A percentile compares a stretch with the other conserved stretches of the same genome.
These are phyloP conservation scores for Boletus rex-veris DNA, from an alignment of 768 basidiomycete species.

Conservation along the genomic window DNA sequence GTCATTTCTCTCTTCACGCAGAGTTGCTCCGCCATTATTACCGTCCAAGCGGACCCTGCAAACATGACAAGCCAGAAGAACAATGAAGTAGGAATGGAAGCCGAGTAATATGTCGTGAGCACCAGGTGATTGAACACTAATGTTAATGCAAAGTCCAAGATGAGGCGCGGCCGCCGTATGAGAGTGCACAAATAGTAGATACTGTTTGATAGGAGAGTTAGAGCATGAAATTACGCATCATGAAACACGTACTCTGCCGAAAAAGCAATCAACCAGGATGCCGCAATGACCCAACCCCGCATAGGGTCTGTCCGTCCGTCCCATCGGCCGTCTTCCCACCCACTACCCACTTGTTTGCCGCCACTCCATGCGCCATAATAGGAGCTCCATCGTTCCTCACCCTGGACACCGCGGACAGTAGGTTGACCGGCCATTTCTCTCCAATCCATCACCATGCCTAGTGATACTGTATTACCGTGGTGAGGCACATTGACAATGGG, in stretches of 20 bases:
- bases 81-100: constrained; percentile 71
- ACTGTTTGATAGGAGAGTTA: constrained; percentile 27
- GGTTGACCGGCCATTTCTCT: constrained; percentile 87
- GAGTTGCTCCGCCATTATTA: constrained; percentile 85
- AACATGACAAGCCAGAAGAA: constrained; percentile 89
- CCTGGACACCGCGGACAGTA: constrained; percentile 65
- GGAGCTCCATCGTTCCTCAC: constrained; percentile 61
- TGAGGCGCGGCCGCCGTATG: constrained; percentile 86
- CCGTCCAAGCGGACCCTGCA: constrained; percentile 65
- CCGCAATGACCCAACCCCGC: constrained; percentile 88
- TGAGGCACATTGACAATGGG: not conserved
- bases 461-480: constrained; percentile 3
- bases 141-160: constrained; percentile 92
- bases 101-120: constrained; percentile 80
- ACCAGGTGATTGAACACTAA: constrained; percentile 90
- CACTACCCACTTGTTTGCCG: constrained; percentile 67
- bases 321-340: constrained; percentile 49
- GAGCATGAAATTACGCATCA: not conserved
- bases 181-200: constrained; percentile 84
- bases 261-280: constrained; percentile 82
- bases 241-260: constrained; percentile 73
- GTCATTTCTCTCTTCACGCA: constrained; percentile 89
- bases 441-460: constrained; percentile 97
- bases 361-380: constrained; percentile 78
- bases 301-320: constrained; percentile 70